Percentiles rank a stretch among this genome's conserved stretches.
phyloP scores from a whole-genome alignment of 192 early-diverging fungal genomes.

The Coemansia sp. region DNA sequence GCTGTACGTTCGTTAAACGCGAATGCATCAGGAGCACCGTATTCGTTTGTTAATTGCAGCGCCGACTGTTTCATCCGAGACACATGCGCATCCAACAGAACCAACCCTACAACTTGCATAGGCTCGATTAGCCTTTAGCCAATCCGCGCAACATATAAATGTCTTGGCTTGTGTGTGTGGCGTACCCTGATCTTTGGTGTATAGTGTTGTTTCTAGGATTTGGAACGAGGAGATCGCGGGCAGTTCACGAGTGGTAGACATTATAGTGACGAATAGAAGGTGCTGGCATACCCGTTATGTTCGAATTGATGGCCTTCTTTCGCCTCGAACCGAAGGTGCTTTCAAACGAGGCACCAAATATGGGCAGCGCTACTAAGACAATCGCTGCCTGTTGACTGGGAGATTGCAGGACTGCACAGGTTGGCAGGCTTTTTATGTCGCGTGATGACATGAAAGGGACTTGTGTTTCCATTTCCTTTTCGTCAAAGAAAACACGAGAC shows the following conservation, averaged over 20 bases:
- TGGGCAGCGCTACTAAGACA: neutral
- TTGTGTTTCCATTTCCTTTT: too few relatives aligned
- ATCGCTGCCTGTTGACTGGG: too few relatives aligned
- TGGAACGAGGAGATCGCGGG: constrained; percentile 26
- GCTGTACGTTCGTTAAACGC: neutral
- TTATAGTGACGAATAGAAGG: neutral
- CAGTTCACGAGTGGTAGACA: neutral
- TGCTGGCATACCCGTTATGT: neutral
- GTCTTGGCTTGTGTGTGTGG: neutral
- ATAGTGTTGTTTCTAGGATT: constrained; percentile 42
- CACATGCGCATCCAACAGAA: constrained; percentile 28
- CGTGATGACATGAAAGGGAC: too few relatives aligned
- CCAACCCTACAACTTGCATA: constrained; percentile 2
- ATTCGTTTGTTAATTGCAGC: neutral
- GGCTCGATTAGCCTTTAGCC: neutral
- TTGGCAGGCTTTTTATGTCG: too few relatives aligned
- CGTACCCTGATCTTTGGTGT: constrained; percentile 9
- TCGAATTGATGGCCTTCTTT: neutral
- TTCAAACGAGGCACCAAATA: neutral
- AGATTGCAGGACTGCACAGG: too few relatives aligned
- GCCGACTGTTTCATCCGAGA: constrained; percentile 34
- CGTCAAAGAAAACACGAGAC: too few relatives aligned
- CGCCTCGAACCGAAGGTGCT: neutral
- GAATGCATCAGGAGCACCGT: neutral
- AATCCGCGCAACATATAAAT: neutral